Evolutionary conservation across 2,329 filamentous ascomycete genomes (phyloP).

Genomic region (Talaromyces atroroseus): DNA sequence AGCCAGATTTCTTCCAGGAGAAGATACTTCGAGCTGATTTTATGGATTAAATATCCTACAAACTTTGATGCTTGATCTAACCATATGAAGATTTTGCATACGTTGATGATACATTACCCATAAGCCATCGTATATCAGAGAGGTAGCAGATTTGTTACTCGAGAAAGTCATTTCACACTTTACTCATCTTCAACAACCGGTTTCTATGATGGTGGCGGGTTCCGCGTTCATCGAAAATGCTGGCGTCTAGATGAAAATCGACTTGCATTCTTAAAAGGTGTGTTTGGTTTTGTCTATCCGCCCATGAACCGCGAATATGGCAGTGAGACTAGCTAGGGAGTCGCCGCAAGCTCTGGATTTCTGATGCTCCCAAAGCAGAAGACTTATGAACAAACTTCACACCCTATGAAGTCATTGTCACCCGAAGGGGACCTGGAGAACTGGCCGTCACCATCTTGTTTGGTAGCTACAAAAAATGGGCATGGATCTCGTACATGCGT

Average conservation of each 20-base stretch:
- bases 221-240: not conserved
- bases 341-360: not conserved
- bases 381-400: not conserved
- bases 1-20: slow-evolving; percentile 94
- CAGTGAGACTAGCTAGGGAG: not conserved
- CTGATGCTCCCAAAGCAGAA: not conserved
- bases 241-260: not conserved
- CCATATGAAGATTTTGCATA: not conserved
- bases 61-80: not conserved
- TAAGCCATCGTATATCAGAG: not conserved
- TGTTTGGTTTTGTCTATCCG: not conserved
- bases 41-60: slow-evolving; percentile 65
- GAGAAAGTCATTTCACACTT: not conserved
- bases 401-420: not conserved
- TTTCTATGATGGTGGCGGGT: not conserved
- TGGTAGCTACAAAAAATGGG: not conserved
- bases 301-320: not conserved
- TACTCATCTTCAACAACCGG: not conserved
- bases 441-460: not conserved
- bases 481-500: not conserved
- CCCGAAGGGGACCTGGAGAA: not conserved
- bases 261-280: not conserved
- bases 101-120: not conserved
- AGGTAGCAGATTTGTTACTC: not conserved
- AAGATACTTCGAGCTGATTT: slow-evolving; percentile 96